A percentile compares a stretch with the other conserved stretches of the same genome.
phyloP scores from a whole-genome alignment of 306 rosid genomes.

The Calophaca sinica region DNA sequence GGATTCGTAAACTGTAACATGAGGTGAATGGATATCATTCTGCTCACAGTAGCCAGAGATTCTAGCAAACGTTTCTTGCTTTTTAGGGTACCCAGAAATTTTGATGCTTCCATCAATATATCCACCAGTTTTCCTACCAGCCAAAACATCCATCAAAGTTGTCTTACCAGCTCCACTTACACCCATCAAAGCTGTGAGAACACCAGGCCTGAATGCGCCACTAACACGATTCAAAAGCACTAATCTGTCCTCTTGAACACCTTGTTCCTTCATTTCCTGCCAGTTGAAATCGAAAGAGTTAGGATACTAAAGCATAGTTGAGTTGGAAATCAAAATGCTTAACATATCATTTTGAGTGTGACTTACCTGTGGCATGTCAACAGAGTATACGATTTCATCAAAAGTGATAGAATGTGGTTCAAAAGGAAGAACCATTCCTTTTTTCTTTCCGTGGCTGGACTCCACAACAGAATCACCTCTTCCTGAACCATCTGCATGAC shows the following conservation, averaged over 20 bases:
- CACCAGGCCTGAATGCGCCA: slow-evolving; percentile 74
- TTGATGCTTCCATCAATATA: slow-evolving; percentile 63
- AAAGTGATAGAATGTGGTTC: slow-evolving; percentile 62
- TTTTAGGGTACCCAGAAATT: slow-evolving; percentile 67
- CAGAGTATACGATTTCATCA: slow-evolving; percentile 59
- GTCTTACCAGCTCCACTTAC: slow-evolving; percentile 81
- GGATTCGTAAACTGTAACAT: slow-evolving; percentile 66
- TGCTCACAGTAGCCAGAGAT: slow-evolving; percentile 68
- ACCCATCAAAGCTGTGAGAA: slow-evolving; percentile 73
- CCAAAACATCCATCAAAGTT: slow-evolving; percentile 71
- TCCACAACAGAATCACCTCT: slow-evolving; percentile 19
- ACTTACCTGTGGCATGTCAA: slow-evolving; percentile 68
- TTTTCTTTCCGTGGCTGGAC: slow-evolving; percentile 43
- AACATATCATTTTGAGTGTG: background rate
- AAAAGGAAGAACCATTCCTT: slow-evolving; percentile 77
- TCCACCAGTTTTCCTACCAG: slow-evolving; percentile 76
- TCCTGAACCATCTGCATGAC: slow-evolving; percentile 47
- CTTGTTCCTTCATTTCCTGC: slow-evolving; percentile 68
- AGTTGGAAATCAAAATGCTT: background rate
- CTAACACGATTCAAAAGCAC: slow-evolving; percentile 62
- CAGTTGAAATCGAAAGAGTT: slow-evolving; percentile 15
- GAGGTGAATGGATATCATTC: slow-evolving; percentile 74
- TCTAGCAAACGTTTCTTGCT: slow-evolving; percentile 71
- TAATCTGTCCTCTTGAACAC: slow-evolving; percentile 56
- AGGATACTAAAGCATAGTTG: background rate